Base-by-base conservation (phyloP, 2,329 filamentous ascomycete species). In the Fusarium zealandicum region DNA sequence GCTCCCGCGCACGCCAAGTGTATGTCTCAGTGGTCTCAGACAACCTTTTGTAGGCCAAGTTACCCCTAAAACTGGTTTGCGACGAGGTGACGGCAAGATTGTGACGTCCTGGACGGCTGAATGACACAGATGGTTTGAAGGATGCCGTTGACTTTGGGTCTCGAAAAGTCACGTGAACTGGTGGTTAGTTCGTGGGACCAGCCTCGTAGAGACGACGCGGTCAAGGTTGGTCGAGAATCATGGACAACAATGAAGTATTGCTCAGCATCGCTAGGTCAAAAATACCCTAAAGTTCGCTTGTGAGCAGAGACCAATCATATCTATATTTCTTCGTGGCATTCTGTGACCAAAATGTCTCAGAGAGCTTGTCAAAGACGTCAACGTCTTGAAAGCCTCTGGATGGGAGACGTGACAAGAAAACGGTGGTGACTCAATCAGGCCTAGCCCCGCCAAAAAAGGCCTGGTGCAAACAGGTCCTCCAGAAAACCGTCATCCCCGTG, bases 401-500 rank as follows among this genome's bases (percentile, higher is more conserved):
- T 14, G 63, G 62, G 66, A 68, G 66, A 69, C 66, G 66, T 56
- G 66, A 63, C 43, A 22, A 25, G 22, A 37, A 37, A 37, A 48
- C 22, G 33, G 18, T 36, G 48, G 40, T 51, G 25, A 6, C 37
- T 32, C 16, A 35, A 66, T 57, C 33, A 40, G 54, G 47, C 11
- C 12, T 41, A 47, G 14, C 9, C 11, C 6, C 1, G 12, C 27
- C 22, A 2, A 30, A 22, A 14, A 2, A 11, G 32, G 64, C 20
- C 32, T 64, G 54, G 57, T 28, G 41, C 1, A 12, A 42, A 49
- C 33, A 28, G 14, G 28, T 14, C 10, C 49, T 41, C 59, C 47
- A 54, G 58, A 65, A 63, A 65, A 42, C 18, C 33, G n/a, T 35
- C 67, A 72, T 74, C 66, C 62, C 70, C 68, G 60, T 63, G 72